Base-by-base conservation (phyloP, 2,329 filamentous ascomycete genomes). In the Helminthosporium solani region DNA sequence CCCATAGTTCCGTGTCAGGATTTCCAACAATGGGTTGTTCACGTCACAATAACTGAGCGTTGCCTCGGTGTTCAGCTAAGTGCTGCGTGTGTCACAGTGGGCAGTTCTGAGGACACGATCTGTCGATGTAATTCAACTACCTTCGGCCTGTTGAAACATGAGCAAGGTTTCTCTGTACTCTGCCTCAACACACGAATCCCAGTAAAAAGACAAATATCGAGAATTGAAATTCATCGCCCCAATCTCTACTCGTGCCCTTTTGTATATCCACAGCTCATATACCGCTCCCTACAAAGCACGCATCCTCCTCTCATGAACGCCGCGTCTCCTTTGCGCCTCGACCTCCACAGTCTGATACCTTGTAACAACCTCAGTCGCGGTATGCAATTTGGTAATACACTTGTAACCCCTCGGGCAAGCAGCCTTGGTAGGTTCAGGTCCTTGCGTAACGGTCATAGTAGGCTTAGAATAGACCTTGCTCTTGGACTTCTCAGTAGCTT, bases 391-490 rank as follows among this genome's bases (percentile, higher is more conserved):
- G 2, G 53, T 54, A 7, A 51, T 47, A 21, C 47, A 56, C 14
- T 43, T 18, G 25, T 48, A 44, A 2, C 48, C 46, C 14, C 31
- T 12, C 5, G 42, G 50, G 43, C 50, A 53, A 7, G 33, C 33
- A 11, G 33, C 16, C 16, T 25, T 19, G 3, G 51, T 53, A 3
- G 53, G 42, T 7, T 34, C 36, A 0, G 52, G 52, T 3, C 42
- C 44, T 11, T 36, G 19, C 8, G 35, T 38, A 14, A 38, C 35
- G 11, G 19, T 25, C 5, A 31, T 4, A 14, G 28, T 31, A 16
- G 35, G 20, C 35, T 23, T 25, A 4, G 33, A 11, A 7, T 20
- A 15, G 16, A 2, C 20, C 19, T 25, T 38, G 3, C 20, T 11
- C 20, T n/a, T 37, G 15, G 35, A 15, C 12, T 38, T 27, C 12